A percentile compares a stretch with the other conserved stretches of the same genome.
These are phyloP conservation scores for Aspergillus tubingensis DNA, from an alignment of 2,329 filamentous ascomycete genomes.

Conservation along the genomic window DNA sequence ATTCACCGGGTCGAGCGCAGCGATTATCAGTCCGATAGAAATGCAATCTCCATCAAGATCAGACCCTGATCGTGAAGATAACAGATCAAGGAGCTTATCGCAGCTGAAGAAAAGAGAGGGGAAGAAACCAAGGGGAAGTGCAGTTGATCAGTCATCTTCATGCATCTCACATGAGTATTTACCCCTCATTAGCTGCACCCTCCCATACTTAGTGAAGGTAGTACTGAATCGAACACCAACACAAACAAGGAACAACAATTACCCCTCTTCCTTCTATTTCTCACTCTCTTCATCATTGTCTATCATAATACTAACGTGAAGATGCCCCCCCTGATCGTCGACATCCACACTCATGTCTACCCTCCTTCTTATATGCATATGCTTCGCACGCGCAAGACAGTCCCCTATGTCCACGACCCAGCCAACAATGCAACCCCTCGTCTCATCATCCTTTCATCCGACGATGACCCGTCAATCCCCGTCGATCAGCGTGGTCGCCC, in stretches of 20 bases:
- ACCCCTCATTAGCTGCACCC: neutral
- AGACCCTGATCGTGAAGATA: neutral
- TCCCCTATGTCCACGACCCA: constrained; percentile 49
- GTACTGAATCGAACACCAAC: neutral
- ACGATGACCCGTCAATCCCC: constrained; percentile 44
- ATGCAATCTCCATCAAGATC: neutral
- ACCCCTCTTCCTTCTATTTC: neutral
- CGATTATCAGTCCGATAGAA: neutral
- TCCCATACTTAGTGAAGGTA: neutral
- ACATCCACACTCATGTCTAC: constrained; percentile 66
- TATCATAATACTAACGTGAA: constrained; percentile 15
- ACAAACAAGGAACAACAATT: neutral
- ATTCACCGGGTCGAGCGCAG: neutral
- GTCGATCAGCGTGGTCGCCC: constrained; percentile 67
- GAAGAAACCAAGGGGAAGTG: neutral
- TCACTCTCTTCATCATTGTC: constrained; percentile 5
- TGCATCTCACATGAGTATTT: constrained; percentile 1
- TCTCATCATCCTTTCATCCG: constrained; percentile 50
- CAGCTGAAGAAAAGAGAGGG: neutral
- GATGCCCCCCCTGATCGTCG: constrained; percentile 50
- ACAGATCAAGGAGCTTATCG: neutral
- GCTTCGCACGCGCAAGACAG: constrained; percentile 53
- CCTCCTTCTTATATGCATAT: constrained; percentile 61
- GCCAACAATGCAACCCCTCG: constrained; percentile 38
- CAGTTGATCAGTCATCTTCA: constrained; percentile 1